A percentile compares a stretch with the other conserved stretches of the same genome.
Conservation (phyloP, 2,329 filamentous ascomycete genomes). For the Ophiostoma populinum region DNA sequence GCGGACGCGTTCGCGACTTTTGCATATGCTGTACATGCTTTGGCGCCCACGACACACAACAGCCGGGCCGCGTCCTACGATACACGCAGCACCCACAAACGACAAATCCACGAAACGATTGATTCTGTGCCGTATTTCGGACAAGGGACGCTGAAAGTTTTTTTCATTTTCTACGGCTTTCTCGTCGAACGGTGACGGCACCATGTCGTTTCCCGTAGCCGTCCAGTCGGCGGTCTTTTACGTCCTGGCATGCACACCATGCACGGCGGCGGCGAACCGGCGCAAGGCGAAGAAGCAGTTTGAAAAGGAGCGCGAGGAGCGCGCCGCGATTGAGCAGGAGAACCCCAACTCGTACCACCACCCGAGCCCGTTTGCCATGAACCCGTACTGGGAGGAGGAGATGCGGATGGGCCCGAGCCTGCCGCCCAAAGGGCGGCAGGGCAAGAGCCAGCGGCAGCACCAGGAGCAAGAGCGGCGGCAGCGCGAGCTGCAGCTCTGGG, state of each 20-base stretch:
- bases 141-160: too few species aligned
- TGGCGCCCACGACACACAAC: too few species aligned
- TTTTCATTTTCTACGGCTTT: background rate
- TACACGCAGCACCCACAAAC: too few species aligned
- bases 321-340: slow-evolving; percentile 45
- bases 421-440: slow-evolving; percentile 38
- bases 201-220: slow-evolving; percentile 38
- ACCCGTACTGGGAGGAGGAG: slow-evolving; percentile 77
- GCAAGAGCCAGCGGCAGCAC: slow-evolving; percentile 15
- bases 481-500: background rate
- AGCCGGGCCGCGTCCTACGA: too few species aligned
- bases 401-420: slow-evolving; percentile 65
- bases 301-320: slow-evolving; percentile 47
- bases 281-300: slow-evolving; percentile 56
- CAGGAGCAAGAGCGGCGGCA: background rate
- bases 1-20: too few species aligned
- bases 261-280: slow-evolving; percentile 51
- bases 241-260: slow-evolving; percentile 62
- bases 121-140: background rate
- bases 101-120: too few species aligned
- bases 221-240: slow-evolving; percentile 67
- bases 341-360: slow-evolving; percentile 63
- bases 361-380: slow-evolving; percentile 68
- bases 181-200: background rate
- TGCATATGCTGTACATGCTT: too few species aligned